A percentile compares a stretch with the other conserved stretches of the same genome.
phyloP scores from a whole-genome alignment of 202 grass and related monocot genomes.

The Thinopyrum obtusiflorum region DNA sequence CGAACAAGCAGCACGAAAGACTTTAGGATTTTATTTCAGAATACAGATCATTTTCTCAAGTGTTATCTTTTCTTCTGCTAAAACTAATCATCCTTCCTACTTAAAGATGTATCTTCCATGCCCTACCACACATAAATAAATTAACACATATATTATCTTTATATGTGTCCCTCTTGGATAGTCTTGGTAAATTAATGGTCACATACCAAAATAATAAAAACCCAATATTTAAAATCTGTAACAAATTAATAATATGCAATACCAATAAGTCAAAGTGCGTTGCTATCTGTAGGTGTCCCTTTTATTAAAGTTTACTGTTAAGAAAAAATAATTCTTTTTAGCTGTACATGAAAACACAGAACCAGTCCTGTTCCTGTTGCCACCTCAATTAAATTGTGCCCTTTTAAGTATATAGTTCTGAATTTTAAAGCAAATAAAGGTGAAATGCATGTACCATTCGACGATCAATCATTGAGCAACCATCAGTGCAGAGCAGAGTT shows the following conservation, averaged over 20 bases:
- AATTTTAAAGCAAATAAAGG: constrained; percentile 22
- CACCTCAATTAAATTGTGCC: constrained; percentile 5
- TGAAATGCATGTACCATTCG: constrained; percentile 67
- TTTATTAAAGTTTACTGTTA: constrained; percentile 3
- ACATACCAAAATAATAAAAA: neutral
- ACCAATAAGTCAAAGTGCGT: neutral
- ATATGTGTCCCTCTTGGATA: neutral
- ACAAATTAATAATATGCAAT: neutral
- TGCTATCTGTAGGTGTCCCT: neutral
- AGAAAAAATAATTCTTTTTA: neutral
- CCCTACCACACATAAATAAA: neutral
- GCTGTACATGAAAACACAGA: constrained; percentile 24
- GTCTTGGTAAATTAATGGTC: neutral
- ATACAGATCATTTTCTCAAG: neutral
- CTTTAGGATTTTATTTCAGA: neutral
- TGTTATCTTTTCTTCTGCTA: neutral
- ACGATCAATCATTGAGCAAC: constrained; percentile 94
- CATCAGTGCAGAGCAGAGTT: constrained; percentile 92
- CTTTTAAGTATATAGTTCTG: neutral
- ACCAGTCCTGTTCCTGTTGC: neutral
- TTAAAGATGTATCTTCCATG: neutral
- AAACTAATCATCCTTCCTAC: constrained; percentile 14
- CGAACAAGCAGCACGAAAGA: constrained; percentile 1
- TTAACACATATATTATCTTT: constrained; percentile 1
- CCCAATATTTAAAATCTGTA: neutral